phyloP scores from a whole-genome alignment of 129 eudicot species.

The Smallanthus sonchifolius region DNA sequence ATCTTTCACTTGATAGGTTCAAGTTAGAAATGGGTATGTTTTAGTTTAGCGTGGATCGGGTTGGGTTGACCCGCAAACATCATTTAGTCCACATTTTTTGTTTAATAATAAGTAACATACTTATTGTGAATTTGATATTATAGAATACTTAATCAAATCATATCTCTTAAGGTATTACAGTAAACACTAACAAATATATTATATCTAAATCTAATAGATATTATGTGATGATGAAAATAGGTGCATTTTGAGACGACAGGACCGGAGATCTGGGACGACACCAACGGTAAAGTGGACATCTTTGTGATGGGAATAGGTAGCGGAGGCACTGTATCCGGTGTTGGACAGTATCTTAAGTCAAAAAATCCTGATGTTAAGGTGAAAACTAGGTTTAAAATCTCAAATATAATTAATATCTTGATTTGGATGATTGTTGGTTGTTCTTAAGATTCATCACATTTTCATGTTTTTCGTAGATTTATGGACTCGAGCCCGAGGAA shows the following conservation, averaged over 20 bases:
- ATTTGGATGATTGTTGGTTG: neutral
- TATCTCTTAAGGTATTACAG: too few species aligned
- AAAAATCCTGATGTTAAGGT: conserved; percentile 93
- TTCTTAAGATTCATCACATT: neutral
- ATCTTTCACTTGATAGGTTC: neutral
- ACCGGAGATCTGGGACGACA: conserved; percentile 95
- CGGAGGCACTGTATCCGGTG: conserved; percentile 99
- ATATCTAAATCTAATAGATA: too few species aligned
- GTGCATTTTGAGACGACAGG: conserved; percentile 97
- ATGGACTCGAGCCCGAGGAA: conserved; percentile 91
- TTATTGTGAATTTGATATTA: too few species aligned
- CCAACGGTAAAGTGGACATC: conserved; percentile 82
- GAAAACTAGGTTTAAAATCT: neutral
- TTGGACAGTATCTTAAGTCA: conserved; percentile 88
- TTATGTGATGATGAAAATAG: conserved; percentile 27
- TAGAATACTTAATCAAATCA: too few species aligned
- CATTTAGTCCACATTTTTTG: too few species aligned
- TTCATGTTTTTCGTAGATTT: conserved; percentile 45
- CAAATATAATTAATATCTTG: neutral
- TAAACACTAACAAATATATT: neutral
- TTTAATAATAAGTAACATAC: too few species aligned
- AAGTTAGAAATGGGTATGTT: neutral
- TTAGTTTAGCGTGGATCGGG: neutral
- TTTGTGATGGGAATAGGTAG: conserved; percentile 97
- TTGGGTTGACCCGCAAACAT: too few species aligned